Evolutionary conservation across 768 basidiomycete genomes (phyloP), one percentile per base, ranked within the genome.

Genomic region (Lactifluus piperatus): DNA sequence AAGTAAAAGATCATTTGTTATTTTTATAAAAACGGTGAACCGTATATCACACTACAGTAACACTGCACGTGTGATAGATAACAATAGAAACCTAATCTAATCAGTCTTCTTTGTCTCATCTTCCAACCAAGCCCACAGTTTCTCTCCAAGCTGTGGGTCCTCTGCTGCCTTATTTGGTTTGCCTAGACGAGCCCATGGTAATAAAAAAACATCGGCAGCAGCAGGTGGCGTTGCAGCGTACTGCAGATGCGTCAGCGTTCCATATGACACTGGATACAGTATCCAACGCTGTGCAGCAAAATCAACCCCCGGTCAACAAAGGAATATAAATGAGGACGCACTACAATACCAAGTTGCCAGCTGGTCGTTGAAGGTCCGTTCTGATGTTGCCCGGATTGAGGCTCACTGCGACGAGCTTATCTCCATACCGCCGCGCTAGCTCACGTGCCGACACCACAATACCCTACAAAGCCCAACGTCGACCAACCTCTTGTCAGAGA

Each of bases 361-460:
- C 9, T 3, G 18, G 57, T 37, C 51, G 60, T 34, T 53, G 57
- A 51, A 62, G 50, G 10, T 54, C 60, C 7, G 60, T 43, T 4
- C 30, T 18, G 16, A 59, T 45, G 26, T 62, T 62, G 18, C 64
- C 64, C 13, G 82, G 80, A 59, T 81, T 72, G 26, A 81, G 64
- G 18, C 76, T 69, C 26, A 71, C 70, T 3, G 75, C 76, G 0
- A 82, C 71, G 53, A 84, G 76, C 61, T 76, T 62, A 32, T 77
- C 75, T 1, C 69, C 74, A 62, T 79, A 77, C 60, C 77, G 71
- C 49, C 77, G 67, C 26, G 76, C 77, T 24, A 82, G 68, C 65
- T 81, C 82, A 24, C 71, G 63, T 4, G 78, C 70, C 11, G 75
- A 66, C 5, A 80, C 71, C 1, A 79, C 68, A 51, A 79, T 76